Base-by-base conservation (phyloP, 2,329 filamentous ascomycete genomes). In the Aspergillus costaricaensis region DNA sequence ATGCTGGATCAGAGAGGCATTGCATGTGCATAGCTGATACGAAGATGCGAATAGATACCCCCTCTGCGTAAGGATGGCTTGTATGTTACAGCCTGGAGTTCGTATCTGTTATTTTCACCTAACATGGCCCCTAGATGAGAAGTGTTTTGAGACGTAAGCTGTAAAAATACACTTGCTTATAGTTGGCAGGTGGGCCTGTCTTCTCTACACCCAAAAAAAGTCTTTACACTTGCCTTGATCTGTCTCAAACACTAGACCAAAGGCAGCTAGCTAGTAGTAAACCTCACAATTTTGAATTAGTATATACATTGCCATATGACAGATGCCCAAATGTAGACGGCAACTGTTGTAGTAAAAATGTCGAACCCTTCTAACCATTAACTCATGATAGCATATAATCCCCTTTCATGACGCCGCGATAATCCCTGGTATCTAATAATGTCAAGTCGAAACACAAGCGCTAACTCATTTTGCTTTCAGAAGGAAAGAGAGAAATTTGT, bases 361-460 rank as follows among this genome's bases (percentile, higher is more conserved):
- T 23, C 14, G 23, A 14, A 49, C 14, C 21, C 15, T n/a, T 25
- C 8, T 7, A n/a, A 27, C 23, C 41, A n/a, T 44, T 44, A 23
- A 15, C 41, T 23, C 41, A 23, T 23, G 14, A 12, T 23, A 19
- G 41, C 41, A 23, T 32, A 9, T 14, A 44, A 47, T 4, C 10
- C 38, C 39, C n/a, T 32, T 23, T 12, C 43, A 48, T 12, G 50
- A 59, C 52, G 36, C 52, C 43, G 9, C 19, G n/a, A 3, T 38
- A 32, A 32, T n/a, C 19, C 12, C 17, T 52, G 44, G 52, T 56
- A 56, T 51, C 44, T 52, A 47, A 30, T 36, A 30, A 36, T 44
- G 47, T 44, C 38, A 58, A 36, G 7, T 32, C 39, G 3, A 51
- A 44, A 36, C 32, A 36, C 32, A 36, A 36, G 10, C 25, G 30